These are phyloP conservation scores for Vicia sativa DNA, from an alignment of 306 rosid species.

Conservation along the genomic window DNA sequence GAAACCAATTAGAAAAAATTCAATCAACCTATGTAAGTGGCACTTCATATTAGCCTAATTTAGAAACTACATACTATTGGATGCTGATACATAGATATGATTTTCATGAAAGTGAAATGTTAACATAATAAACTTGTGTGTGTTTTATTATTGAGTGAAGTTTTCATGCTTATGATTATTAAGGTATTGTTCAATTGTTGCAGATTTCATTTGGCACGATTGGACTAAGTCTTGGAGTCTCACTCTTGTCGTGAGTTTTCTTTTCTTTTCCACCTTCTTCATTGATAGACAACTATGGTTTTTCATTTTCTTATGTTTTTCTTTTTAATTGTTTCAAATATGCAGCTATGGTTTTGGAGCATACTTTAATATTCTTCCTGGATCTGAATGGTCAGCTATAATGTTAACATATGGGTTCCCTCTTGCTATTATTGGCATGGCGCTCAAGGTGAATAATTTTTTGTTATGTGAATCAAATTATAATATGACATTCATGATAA, in stretches of 20 bases:
- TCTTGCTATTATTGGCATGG: constrained; percentile 99
- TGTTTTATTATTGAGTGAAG: not conserved
- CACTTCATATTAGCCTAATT: not conserved
- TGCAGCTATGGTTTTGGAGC: constrained; percentile 96
- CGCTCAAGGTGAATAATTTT: constrained; percentile 74
- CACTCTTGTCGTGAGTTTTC: constrained; percentile 70
- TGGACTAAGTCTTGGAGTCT: constrained; percentile 75
- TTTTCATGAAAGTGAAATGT: not conserved
- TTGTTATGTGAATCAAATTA: constrained; percentile 14
- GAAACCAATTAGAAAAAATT: not conserved
- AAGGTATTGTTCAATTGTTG: constrained; percentile 30
- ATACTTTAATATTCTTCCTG: constrained; percentile 86
- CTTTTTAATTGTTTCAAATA: constrained; percentile 1
- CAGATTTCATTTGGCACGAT: constrained; percentile 89
- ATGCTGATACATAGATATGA: not conserved
- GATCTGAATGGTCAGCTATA: constrained; percentile 96
- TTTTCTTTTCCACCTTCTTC: not conserved
- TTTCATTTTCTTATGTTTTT: constrained; percentile 34
- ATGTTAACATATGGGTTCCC: constrained; percentile 99
- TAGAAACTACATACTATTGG: not conserved
- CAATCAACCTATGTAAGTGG: not conserved
- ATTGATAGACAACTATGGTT: constrained; percentile 61
- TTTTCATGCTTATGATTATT: not conserved
- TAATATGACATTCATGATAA: constrained; percentile 12
- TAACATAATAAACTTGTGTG: not conserved